These are phyloP conservation scores for Pythium vanterpoolii DNA, from an alignment of 352 stramenopile species.

Conservation along the genomic window DNA sequence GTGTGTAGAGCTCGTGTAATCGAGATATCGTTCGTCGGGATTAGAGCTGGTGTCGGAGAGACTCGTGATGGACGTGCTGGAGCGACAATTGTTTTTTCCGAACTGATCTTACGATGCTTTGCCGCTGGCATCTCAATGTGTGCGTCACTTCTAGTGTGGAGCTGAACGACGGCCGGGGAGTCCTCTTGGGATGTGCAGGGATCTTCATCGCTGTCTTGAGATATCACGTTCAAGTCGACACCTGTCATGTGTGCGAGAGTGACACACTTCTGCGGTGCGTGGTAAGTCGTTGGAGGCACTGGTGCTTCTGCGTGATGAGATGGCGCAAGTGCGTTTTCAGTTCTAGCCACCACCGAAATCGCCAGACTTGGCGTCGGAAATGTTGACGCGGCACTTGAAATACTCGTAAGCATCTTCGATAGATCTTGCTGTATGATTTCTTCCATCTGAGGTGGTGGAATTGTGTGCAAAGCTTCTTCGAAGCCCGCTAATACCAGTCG, in stretches of 20 bases:
- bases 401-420: not conserved
- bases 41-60: not conserved
- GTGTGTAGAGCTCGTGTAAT: not conserved
- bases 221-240: not conserved
- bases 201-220: slow-evolving; percentile 1
- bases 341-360: not conserved
- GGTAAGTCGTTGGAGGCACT: not conserved
- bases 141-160: too few species aligned
- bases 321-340: not conserved
- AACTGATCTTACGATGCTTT: not conserved
- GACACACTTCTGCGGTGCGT: not conserved
- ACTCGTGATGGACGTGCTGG: not conserved
- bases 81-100: not conserved
- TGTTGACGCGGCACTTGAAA: too few species aligned
- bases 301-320: not conserved
- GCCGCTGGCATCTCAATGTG: not conserved
- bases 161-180: not conserved
- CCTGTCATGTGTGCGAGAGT: not conserved
- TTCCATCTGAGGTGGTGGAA: not conserved
- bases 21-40: not conserved
- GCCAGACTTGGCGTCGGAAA: not conserved
- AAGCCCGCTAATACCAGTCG: not conserved
- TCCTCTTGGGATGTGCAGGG: not conserved
- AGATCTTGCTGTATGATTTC: not conserved
- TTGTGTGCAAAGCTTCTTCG: not conserved